Conservation (phyloP, 164 flowering plant species). For the Macadamia integrifolia region DNA sequence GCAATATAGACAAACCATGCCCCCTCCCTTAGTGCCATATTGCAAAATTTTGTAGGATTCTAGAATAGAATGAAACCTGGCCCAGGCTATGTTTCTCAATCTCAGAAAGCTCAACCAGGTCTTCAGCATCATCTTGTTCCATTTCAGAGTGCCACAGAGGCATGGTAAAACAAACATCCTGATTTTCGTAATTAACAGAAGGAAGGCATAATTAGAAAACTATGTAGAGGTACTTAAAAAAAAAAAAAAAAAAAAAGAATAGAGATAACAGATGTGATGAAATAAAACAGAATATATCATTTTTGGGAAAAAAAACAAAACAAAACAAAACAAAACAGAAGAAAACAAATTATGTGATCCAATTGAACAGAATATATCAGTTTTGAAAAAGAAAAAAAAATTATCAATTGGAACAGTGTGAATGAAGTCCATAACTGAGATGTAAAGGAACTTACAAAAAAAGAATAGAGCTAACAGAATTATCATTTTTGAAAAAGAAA, state of each 20-base stretch:
- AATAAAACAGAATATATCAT: not conserved
- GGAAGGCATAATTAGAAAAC: not conserved
- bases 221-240: not conserved
- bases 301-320: not conserved
- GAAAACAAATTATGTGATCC: too few relatives aligned
- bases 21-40: too few relatives aligned
- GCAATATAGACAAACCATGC: too few relatives aligned
- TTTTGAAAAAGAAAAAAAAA: not conserved
- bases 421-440: not conserved
- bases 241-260: not conserved
- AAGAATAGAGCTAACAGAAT: too few relatives aligned
- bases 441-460: not conserved
- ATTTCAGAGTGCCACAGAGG: slow-evolving; percentile 74
- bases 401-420: not conserved
- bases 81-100: slow-evolving; percentile 80
- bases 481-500: too few relatives aligned
- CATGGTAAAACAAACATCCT: slow-evolving; percentile 86
- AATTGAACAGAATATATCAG: too few relatives aligned
- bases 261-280: not conserved
- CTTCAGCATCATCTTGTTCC: slow-evolving; percentile 73
- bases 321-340: too few relatives aligned
- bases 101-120: slow-evolving; percentile 87
- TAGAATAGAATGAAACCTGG: slow-evolving; percentile 45
- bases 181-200: slow-evolving; percentile 2
- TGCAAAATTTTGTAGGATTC: too few relatives aligned